Conservation (phyloP, 371 early-diverging fungal species). For the Zopfochytrium polystomum region DNA sequence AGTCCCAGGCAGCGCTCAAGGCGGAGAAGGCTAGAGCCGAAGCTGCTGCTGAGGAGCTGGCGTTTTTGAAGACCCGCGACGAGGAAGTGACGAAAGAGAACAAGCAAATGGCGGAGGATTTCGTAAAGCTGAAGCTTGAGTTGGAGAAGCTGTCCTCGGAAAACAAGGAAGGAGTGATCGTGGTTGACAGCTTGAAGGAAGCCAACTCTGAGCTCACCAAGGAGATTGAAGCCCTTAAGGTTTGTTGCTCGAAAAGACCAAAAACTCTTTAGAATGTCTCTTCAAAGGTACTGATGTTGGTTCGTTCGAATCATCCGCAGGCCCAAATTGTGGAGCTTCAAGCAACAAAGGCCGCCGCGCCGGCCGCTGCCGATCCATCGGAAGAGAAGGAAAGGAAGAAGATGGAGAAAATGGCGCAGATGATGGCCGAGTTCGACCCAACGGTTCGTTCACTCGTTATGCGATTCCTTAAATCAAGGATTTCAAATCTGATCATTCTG, state of each 20-base stretch:
- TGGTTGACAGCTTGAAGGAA: constrained; percentile 80
- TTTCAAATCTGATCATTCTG: no score
- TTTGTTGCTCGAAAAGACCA: no score
- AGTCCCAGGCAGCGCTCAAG: constrained; percentile 73
- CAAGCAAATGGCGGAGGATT: constrained; percentile 63
- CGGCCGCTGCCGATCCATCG: constrained; percentile 4
- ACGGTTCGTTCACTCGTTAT: constrained; percentile 33
- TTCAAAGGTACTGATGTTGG: not conserved
- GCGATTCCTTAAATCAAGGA: not conserved
- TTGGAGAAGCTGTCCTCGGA: constrained; percentile 82
- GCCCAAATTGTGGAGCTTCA: constrained; percentile 39
- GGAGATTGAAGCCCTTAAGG: constrained; percentile 72
- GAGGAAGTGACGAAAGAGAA: constrained; percentile 57
- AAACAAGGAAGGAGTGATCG: constrained; percentile 77
- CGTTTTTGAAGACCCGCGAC: constrained; percentile 62
- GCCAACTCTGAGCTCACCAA: constrained; percentile 68
- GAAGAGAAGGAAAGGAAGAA: constrained; percentile 74
- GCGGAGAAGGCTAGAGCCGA: constrained; percentile 57
- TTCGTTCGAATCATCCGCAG: constrained; percentile 1
- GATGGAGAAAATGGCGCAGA: constrained; percentile 77
- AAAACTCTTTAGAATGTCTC: no score
- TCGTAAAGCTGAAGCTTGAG: constrained; percentile 73
- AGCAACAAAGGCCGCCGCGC: constrained; percentile 1
- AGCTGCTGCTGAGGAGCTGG: constrained; percentile 64
- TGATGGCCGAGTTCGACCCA: constrained; percentile 82